Percentiles rank a stretch among this genome's conserved stretches.
These are phyloP conservation scores for Saccharum spontaneum DNA, from an alignment of 176 grass and related monocot species.

Conservation along the genomic window DNA sequence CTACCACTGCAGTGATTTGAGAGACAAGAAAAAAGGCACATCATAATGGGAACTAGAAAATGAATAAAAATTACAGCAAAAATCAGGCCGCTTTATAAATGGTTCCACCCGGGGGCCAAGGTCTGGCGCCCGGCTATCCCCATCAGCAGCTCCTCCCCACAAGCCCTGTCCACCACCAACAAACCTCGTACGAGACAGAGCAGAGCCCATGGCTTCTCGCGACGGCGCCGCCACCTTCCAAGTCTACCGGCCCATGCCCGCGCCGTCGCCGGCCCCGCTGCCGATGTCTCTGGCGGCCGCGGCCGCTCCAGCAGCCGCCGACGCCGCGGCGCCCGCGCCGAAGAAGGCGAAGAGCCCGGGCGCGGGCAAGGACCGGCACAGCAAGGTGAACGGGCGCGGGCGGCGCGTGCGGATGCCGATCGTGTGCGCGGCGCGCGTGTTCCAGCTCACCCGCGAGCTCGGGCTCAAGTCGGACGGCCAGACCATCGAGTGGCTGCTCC, in stretches of 20 bases:
- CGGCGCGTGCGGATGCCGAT: conserved; percentile 97
- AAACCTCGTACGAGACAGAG: conserved; percentile 9
- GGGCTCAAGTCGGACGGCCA: conserved; percentile 95
- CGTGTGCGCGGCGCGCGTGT: conserved; percentile 89
- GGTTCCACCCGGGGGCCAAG: conserved; percentile 8
- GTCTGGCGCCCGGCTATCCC: conserved; percentile 22
- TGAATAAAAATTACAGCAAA: background rate
- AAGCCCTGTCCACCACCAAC: conserved; percentile 14
- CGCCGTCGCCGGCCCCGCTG: background rate
- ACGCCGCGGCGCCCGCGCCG: background rate
- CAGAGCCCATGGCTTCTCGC: conserved; percentile 28
- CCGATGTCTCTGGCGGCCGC: background rate
- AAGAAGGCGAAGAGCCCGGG: conserved; percentile 22
- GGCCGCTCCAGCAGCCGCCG: background rate
- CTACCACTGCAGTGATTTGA: too few relatives aligned
- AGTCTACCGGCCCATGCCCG: conserved; percentile 36
- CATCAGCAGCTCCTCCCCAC: background rate
- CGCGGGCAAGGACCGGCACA: conserved; percentile 80
- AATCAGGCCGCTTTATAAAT: conserved; percentile 34
- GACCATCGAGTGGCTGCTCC: conserved; percentile 94
- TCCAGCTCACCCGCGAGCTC: conserved; percentile 93
- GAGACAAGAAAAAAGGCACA: too few relatives aligned
- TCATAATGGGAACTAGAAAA: background rate
- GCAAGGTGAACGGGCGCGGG: conserved; percentile 91
- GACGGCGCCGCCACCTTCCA: conserved; percentile 47